phyloP scores from a whole-genome alignment of 2,329 filamentous ascomycete species.

The Thielaviopsis punctulata region DNA sequence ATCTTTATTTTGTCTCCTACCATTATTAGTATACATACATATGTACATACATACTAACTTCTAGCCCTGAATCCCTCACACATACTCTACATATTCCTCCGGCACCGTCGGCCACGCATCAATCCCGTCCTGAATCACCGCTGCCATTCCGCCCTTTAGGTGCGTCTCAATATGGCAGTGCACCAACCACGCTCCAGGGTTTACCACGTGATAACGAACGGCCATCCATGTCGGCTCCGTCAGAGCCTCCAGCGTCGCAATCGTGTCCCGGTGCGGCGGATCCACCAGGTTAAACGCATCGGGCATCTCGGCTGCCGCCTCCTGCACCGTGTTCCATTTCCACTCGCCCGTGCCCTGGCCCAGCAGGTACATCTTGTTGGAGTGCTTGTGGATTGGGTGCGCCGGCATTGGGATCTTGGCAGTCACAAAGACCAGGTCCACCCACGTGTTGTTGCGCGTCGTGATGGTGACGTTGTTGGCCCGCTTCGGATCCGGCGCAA shows the following conservation, averaged over 20 bases:
- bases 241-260: slow-evolving; percentile 12
- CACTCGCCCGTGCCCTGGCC: slow-evolving; percentile 34
- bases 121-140: slow-evolving; percentile 32
- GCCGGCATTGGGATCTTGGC: slow-evolving; percentile 27
- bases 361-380: slow-evolving; percentile 40
- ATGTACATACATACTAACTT: not conserved
- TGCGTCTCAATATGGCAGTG: slow-evolving; percentile 41
- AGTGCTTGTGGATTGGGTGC: slow-evolving; percentile 49
- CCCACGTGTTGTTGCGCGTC: slow-evolving; percentile 31
- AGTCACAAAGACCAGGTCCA: slow-evolving; percentile 36
- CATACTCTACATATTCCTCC: slow-evolving; percentile 18
- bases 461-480: slow-evolving; percentile 30
- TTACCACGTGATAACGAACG: slow-evolving; percentile 33
- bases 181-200: slow-evolving; percentile 36
- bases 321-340: slow-evolving; percentile 33
- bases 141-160: slow-evolving; percentile 35
- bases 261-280: slow-evolving; percentile 34
- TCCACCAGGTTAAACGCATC: slow-evolving; percentile 37
- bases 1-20: not conserved
- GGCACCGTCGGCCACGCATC: slow-evolving; percentile 27
- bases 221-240: slow-evolving; percentile 26
- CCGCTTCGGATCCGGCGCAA: slow-evolving; percentile 20
- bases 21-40: not conserved
- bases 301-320: slow-evolving; percentile 30
- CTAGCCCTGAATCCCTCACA: not conserved